Evolutionary conservation across 306 rosid species (phyloP), one percentile per base, ranked within the genome.

Genomic region (Biancaea sappan): DNA sequence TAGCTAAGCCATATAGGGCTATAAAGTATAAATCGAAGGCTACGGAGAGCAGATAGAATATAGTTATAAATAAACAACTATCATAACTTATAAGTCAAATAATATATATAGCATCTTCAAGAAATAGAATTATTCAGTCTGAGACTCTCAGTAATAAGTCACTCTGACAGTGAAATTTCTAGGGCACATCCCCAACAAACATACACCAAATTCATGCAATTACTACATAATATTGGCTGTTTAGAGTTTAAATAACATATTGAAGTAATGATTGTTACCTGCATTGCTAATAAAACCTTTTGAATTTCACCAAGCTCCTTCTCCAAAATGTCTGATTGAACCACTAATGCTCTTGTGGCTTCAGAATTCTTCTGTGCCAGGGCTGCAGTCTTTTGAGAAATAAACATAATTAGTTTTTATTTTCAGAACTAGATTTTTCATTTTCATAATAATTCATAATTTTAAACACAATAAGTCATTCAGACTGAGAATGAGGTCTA

Each of bases 291-390:
- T 74, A 94, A 85, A 79, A 90, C 93, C 56, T 90, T 88, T 76
- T 91, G 98, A 71, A 84, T 90, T 86, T 91, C 98, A 73, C 88
- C 89, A 31, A 94, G 88, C 85, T 94, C 98, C 84, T 90, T 91
- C 88, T 90, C 97, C 77, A 94, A 83, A 74, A 84, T 72, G 81
- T 91, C 93, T 72, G 89, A 90, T 75, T 87, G 97, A 35, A 66
- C 62, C 12, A 91, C 97, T 79, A 92, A 87, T 64, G 87, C 89
- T 87, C 84, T 87, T 50, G 96, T 88, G 24, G 92, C 97, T 89
- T 88, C 87, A 24, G 90, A 91, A 75, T 88, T 94, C 82, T 87
- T 94, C 79, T 87, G 88, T 5, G 95, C 92, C 74, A 94, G 78
- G 80, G 86, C 81, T 81, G 91, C 96, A 70, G 99, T 82, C 99